Evolutionary conservation across 768 basidiomycete species (phyloP).

Genomic region (Amanita muscaria): DNA sequence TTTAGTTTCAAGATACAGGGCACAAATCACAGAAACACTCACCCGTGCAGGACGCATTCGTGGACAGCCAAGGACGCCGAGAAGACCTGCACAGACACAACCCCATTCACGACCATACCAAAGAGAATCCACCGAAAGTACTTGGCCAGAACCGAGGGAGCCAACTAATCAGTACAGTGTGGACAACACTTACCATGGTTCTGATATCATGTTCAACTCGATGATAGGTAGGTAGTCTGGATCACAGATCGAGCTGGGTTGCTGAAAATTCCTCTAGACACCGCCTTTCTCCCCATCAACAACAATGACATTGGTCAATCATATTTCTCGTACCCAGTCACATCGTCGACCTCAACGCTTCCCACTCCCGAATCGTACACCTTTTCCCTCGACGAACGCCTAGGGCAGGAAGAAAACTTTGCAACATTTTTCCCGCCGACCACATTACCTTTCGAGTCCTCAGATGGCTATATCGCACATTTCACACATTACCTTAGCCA

Average conservation of each 20-base stretch:
- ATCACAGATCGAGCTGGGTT: not conserved
- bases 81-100: not conserved
- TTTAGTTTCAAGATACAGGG: constrained; percentile 75
- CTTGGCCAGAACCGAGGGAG: constrained; percentile 12
- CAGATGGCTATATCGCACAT: constrained; percentile 37
- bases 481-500: constrained; percentile 71
- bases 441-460: not conserved
- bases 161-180: constrained; percentile 13
- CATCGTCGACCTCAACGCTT: constrained; percentile 22
- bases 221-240: constrained; percentile 31
- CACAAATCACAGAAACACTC: constrained; percentile 74
- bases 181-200: constrained; percentile 5
- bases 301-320: constrained; percentile 23
- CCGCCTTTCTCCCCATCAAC: constrained; percentile 18
- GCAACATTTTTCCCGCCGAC: constrained; percentile 23
- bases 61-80: constrained; percentile 61
- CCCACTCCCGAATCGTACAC: constrained; percentile 19
- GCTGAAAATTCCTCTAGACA: not conserved
- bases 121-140: constrained; percentile 23
- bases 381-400: not conserved
- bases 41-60: constrained; percentile 73
- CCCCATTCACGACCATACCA: constrained; percentile 11
- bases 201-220: constrained; percentile 26
- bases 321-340: constrained; percentile 24
- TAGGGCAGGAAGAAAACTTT: constrained; percentile 23